Base-by-base conservation (phyloP, 345 rosid genomes). In the Populus tremula region DNA sequence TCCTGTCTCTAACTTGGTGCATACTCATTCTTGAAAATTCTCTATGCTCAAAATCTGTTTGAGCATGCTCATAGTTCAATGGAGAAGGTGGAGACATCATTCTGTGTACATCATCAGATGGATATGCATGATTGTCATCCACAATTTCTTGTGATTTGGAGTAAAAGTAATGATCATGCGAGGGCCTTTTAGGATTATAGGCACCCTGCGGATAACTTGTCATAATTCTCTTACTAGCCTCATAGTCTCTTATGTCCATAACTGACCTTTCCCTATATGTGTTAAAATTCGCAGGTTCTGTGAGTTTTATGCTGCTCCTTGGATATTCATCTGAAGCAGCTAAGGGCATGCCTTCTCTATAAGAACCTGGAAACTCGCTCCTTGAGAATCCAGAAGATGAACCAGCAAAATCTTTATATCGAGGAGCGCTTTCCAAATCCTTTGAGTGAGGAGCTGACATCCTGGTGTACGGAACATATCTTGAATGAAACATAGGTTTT, bases 381-480 rank as follows among this genome's bases (percentile, higher is more conserved):
- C 87, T 76, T 35, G 81, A 74, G 77, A 63, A 45, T 67, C 79
- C 77, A 53, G 87, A 78, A 54, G 91, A 84, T 81, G 87, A 59
- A 65, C 87, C 76, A 31, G 71, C 75, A 78, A 69, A 78, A 64
- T 86, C 80, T 62, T 82, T 76, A 69, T 36, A 70, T n/a, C 80
- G 87, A 33, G 80, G 39, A 64, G 68, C 47, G 47, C 77, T 74
- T 69, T 72, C 81, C 62, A 80, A 78, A 76, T 80, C 78, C 71
- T 81, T 84, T 61, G 84, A 70, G 20, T 79, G 83, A 67, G 86
- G 80, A 25, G 77, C 63, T 74, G 82, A 82, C 70, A 54, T 70
- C 49, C 39, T 70, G n/a, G 66, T 66, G 31, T 81, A 80, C 54
- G 84, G 56, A 77, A 62, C 78, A 82, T 87, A 81, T 76, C 84